phyloP scores from a whole-genome alignment of 805 yeast species.

The Huiozyma sinensis region DNA sequence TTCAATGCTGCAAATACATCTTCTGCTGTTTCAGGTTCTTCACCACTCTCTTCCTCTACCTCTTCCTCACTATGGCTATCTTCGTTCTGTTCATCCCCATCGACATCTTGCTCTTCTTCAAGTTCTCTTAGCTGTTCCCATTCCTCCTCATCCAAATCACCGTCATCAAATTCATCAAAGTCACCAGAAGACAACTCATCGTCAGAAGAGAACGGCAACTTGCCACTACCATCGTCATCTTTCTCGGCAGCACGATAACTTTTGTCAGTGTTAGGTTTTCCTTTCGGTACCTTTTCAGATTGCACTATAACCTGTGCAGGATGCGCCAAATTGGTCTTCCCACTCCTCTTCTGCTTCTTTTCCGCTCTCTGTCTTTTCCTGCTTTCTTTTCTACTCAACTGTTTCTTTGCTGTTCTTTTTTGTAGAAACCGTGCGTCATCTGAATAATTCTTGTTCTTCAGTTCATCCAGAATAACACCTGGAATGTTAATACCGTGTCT shows the following conservation, averaged over 20 bases:
- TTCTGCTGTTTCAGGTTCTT: slow-evolving; percentile 22
- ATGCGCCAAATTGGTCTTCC: not conserved
- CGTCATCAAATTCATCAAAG: slow-evolving; percentile 35
- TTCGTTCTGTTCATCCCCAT: slow-evolving; percentile 31
- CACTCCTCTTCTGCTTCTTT: slow-evolving; percentile 23
- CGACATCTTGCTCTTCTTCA: slow-evolving; percentile 30
- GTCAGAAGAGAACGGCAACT: slow-evolving; percentile 32
- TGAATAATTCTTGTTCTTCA: slow-evolving; percentile 36
- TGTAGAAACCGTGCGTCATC: slow-evolving; percentile 30
- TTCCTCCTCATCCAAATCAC: slow-evolving; percentile 29
- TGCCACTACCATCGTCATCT: slow-evolving; percentile 15
- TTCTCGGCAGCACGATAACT: not conserved
- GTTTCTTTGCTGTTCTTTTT: slow-evolving; percentile 23
- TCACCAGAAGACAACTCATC: slow-evolving; percentile 35
- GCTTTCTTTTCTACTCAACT: slow-evolving; percentile 31
- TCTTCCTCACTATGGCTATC: slow-evolving; percentile 25
- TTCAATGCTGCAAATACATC: slow-evolving; percentile 29
- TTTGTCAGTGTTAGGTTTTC: not conserved
- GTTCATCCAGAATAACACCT: slow-evolving; percentile 42
- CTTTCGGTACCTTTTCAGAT: too few relatives aligned
- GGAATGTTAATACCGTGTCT: slow-evolving; percentile 46
- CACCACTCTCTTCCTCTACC: slow-evolving; percentile 9
- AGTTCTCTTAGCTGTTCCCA: slow-evolving; percentile 20
- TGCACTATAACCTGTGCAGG: too few relatives aligned
- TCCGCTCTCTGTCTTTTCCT: slow-evolving; percentile 32